Base-by-base conservation (phyloP, 2,329 filamentous ascomycete genomes). In the Arthrobotrys conoides region DNA sequence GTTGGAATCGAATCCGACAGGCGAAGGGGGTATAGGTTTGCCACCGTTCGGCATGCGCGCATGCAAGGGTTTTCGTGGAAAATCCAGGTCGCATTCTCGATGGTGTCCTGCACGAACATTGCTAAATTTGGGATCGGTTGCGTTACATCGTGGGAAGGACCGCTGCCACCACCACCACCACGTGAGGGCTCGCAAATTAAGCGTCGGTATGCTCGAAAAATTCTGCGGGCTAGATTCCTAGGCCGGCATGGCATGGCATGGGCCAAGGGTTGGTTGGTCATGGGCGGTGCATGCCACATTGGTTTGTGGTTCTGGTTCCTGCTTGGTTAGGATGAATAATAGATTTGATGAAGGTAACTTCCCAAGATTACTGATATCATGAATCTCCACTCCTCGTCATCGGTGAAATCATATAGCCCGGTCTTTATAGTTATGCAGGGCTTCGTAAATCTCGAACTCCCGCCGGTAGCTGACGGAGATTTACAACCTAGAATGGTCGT, bases 101-200 rank as follows among this genome's bases (percentile, higher is more conserved):
- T 55, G 38, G 49, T n/a, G n/a, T 10, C 22, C 8, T 36, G 27
- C 27, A 36, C 30, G 33, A 38, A 66, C 53, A 44, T 12, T 73
- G 38, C 70, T 73, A 73, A 73, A 65, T 73, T 73, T 73, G 63
- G 69, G 63, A 36, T 38, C 41, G 41, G 41, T 73, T 49, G 61
- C 61, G 70, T 73, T 73, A 73, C 70, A 73, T 73, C 61, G 70
- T 65, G 53, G 70, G 70, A 61, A 72, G 68, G 68, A 57, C 46
- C 57, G 24, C 49, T 36, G 59, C n/a, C n/a, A n/a, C n/a, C n/a
- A n/a, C n/a, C n/a, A 65, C 68, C 9, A 57, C 48, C 51, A 65
- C 68, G 57, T 51, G 51, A 48, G 16, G 24, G 10, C 69, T 44
- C 70, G 70, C 61, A 67, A 61, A 67, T 71, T 48, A 48, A 49